Base-by-base conservation (phyloP, 495 filamentous ascomycete genomes). In the Rhizodiscina lignyota region DNA sequence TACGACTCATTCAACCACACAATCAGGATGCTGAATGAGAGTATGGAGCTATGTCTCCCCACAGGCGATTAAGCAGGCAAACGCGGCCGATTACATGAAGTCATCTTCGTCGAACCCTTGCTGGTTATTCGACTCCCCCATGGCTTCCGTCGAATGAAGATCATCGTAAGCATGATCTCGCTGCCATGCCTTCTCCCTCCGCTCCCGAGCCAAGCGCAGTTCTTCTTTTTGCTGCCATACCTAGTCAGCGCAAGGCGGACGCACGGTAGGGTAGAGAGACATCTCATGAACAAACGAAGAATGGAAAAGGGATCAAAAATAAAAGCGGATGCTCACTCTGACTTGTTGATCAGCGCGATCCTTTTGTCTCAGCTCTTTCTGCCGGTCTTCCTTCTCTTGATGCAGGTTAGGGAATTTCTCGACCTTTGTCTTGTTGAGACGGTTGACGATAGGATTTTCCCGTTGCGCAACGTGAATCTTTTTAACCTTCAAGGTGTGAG, bases 91-190 rank as follows among this genome's bases (percentile, higher is more conserved):
- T 43, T 59, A 83, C 74, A 83, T 78, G 44, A 84, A 84, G 44
- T 84, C 78, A 35, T 83, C 78, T 50, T 68, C 59, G 58, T 69
- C 80, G 41, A 70, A 59, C 35, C 62, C 61, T 43, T 76, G 63
- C 42, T 84, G 77, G 48, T 84, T 84, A 49, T 70, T 79, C 23
- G 67, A 67, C 17, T 51, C 52, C 21, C 64, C 72, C 53, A 78
- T 54, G 42, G 74, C 73, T 36, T 78, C 74, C 38, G 79, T 76
- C 15, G 67, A 64, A 43, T 80, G 75, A 21, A 84, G 43, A 28
- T 92, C 87, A 54, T 94, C 91, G 56, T 93, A 96, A 2, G 83
- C 86, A 60, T 94, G 84, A 21, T 91, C 85, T 53, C 84, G 83
- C 60, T 92, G 80, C 69, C 74, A 93, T 52, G 86, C 91, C 61